phyloP scores from a whole-genome alignment of 1,284 basidiomycete genomes.

The Rugosomyces carneus region DNA sequence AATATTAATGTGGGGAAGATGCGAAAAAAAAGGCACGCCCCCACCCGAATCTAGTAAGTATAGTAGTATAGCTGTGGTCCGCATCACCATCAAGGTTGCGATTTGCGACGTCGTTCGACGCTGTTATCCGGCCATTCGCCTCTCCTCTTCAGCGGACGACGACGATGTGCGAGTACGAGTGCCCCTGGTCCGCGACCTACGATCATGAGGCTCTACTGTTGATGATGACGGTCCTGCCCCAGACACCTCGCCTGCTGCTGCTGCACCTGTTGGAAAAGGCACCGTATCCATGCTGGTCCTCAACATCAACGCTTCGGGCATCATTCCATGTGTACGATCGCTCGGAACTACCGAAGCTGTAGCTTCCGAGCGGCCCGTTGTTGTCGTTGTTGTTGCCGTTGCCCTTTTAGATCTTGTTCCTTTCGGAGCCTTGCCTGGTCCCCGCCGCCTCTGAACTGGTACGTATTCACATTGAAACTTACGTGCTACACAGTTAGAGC shows the following conservation, averaged over 20 bases:
- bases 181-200: conserved; percentile 4
- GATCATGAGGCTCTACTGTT: neutral
- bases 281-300: neutral
- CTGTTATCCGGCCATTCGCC: conserved; percentile 9
- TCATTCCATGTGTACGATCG: conserved; percentile 14
- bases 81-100: conserved; percentile 15
- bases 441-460: conserved; percentile 49
- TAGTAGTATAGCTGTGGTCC: conserved; percentile 10
- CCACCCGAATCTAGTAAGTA: conserved; percentile 15
- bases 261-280: conserved; percentile 11
- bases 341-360: conserved; percentile 13
- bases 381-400: conserved; percentile 8
- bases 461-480: conserved; percentile 49
- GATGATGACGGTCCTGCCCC: neutral
- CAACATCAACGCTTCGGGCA: conserved; percentile 12
- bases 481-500: conserved; percentile 50
- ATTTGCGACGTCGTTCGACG: conserved; percentile 12
- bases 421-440: conserved; percentile 64
- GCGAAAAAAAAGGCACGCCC: conserved; percentile 13
- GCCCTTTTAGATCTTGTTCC: conserved; percentile 33
- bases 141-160: conserved; percentile 12
- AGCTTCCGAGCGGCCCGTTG: conserved; percentile 16
- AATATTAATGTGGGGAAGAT: conserved; percentile 33
- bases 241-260: neutral
- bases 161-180: conserved; percentile 10